Conservation (phyloP, 768 basidiomycete genomes). For the Boletus tylopilopsis region DNA sequence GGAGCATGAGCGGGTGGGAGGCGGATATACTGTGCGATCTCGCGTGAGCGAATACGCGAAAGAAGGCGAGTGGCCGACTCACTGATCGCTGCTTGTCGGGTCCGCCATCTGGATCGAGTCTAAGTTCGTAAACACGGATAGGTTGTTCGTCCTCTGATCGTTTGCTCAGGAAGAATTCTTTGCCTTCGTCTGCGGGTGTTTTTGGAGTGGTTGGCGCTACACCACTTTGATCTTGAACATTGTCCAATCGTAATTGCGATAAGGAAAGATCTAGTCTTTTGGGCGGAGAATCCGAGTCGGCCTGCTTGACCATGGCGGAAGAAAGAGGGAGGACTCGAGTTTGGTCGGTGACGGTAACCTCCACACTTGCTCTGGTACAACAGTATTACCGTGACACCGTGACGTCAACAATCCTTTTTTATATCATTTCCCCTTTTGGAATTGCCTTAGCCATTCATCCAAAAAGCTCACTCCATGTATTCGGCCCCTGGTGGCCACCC, state of each 20-base stretch:
- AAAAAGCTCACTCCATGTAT: too few relatives aligned
- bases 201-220: constrained; percentile 54
- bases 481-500: too few relatives aligned
- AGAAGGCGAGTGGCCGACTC: constrained; percentile 30
- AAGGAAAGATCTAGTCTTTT: constrained; percentile 14
- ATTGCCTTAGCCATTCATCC: too few relatives aligned
- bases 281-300: neutral
- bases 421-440: constrained; percentile 2
- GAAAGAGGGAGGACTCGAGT: neutral
- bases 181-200: constrained; percentile 91
- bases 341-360: too few relatives aligned
- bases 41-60: constrained; percentile 10
- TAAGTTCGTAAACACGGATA: constrained; percentile 82
- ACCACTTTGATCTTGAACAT: neutral
- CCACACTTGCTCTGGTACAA: neutral
- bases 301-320: constrained; percentile 14
- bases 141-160: constrained; percentile 52
- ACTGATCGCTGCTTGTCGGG: constrained; percentile 84
- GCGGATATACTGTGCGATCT: constrained; percentile 75
- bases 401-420: constrained; percentile 15
- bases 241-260: constrained; percentile 6
- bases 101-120: constrained; percentile 85
- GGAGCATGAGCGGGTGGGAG: constrained; percentile 87
- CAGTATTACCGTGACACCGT: constrained; percentile 12
- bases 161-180: constrained; percentile 77